Percentiles rank a stretch among this genome's conserved stretches.
Conservation (phyloP, 2,329 filamentous ascomycete genomes). For the Shiraia bambusicola region DNA sequence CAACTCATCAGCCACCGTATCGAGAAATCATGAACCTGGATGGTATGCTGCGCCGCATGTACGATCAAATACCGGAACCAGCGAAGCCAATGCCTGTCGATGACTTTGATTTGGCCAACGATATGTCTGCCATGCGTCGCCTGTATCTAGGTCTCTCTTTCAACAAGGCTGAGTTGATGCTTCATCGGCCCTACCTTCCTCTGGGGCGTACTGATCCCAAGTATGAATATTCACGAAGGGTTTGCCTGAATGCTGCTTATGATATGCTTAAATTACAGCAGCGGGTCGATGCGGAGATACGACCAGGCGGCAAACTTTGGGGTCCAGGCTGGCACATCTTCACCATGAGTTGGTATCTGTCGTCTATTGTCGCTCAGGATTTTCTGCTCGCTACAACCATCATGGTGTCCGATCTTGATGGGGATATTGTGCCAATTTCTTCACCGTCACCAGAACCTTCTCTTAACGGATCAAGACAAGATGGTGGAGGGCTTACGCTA, state of each 20-base stretch:
- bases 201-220: slow-evolving; percentile 38
- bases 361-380: slow-evolving; percentile 48
- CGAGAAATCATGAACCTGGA: slow-evolving; percentile 33
- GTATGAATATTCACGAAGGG: slow-evolving; percentile 46
- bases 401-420: slow-evolving; percentile 48
- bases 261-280: slow-evolving; percentile 49
- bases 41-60: slow-evolving; percentile 21
- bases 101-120: slow-evolving; percentile 13
- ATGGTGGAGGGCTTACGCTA: slow-evolving; percentile 23
- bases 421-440: slow-evolving; percentile 23
- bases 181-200: slow-evolving; percentile 43
- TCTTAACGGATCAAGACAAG: slow-evolving; percentile 18
- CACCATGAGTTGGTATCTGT: slow-evolving; percentile 48
- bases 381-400: slow-evolving; percentile 54
- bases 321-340: slow-evolving; percentile 35
- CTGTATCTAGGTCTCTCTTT: slow-evolving; percentile 37
- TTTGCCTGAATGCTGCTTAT: slow-evolving; percentile 50
- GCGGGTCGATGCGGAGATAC: slow-evolving; percentile 46
- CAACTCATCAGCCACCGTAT: slow-evolving; percentile 29
- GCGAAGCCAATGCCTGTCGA: slow-evolving; percentile 15
- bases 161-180: slow-evolving; percentile 35
- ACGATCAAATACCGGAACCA: slow-evolving; percentile 22
- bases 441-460: not conserved
- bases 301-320: slow-evolving; percentile 42
- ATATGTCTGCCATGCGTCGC: slow-evolving; percentile 25